Base-by-base conservation (phyloP, 352 stramenopile species). In the Phytophthora macrochlamydospora region DNA sequence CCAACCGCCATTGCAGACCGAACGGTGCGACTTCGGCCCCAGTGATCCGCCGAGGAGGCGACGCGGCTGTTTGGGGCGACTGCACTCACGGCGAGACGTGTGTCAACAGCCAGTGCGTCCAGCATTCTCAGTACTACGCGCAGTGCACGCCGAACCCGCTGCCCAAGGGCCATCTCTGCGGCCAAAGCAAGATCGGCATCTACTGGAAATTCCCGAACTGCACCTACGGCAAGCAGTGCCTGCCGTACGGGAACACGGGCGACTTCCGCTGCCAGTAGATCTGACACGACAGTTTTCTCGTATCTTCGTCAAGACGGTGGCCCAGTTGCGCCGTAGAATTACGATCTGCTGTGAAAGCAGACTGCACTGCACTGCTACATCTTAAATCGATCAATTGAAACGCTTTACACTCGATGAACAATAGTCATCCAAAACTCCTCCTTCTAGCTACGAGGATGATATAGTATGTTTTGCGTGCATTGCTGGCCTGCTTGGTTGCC, bases 1-100 rank as follows among this genome's bases (percentile, higher is more conserved):
- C 37, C 3, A 59, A 76, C 33, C 65, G 56, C 54, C 64, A 61
- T 58, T 73, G 69, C 59, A 65, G 18, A 35, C 2, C 57, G 9
- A 56, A 14, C 8, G 13, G 29, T 32, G 38, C 48, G 9, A 37
- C n/a, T 7, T 49, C 43, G 6, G 7, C 43, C 7, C 8, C 13
- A 7, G 4, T 49, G 43, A 18, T 24, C 4, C 11, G 13, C 13
- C 37, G 37, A 18, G 9, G 40, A 46, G 40, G 14, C 40, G 8
- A 24, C 40, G 43, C 29, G 43, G 9, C 43, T 3, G 18, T 24
- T 5, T 49, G 43, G 43, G 43, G 43, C 9, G 43, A 49, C 14
- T 49, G 43, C 14, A 49, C 43, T 7, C 6, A 24, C 43, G 14
- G 14, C 43, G 29, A 49, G 9, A 49, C 9, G 6, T 40, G 35